Conservation (phyloP, 2,329 filamentous ascomycete genomes). For the Tricladium varicosporioides region DNA sequence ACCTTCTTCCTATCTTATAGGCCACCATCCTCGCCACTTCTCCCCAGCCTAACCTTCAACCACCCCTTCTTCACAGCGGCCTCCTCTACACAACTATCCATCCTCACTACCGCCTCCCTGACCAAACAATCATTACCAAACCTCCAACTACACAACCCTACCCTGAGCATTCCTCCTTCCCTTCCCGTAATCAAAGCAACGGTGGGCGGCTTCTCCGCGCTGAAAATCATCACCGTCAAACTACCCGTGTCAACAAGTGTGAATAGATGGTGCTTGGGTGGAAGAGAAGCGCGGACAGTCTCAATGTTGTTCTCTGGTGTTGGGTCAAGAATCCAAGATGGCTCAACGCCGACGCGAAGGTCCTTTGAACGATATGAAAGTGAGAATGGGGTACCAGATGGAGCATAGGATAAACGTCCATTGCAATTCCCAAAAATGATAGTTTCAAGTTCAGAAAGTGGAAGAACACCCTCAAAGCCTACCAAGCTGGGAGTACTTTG, state of each 20-base stretch:
- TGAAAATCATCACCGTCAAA: slow-evolving; percentile 33
- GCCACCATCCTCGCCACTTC: too few relatives aligned
- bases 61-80: slow-evolving; percentile 10
- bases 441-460: slow-evolving; percentile 4
- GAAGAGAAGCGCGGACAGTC: not conserved
- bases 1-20: too few relatives aligned
- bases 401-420: slow-evolving; percentile 16
- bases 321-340: slow-evolving; percentile 19
- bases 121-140: slow-evolving; percentile 11
- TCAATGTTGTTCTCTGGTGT: slow-evolving; percentile 3
- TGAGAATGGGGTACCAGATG: slow-evolving; percentile 8
- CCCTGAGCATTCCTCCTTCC: slow-evolving; percentile 36
- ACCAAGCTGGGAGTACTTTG: slow-evolving; percentile 9
- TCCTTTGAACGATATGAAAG: slow-evolving; percentile 2
- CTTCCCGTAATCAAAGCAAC: slow-evolving; percentile 34
- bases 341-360: slow-evolving; percentile 17
- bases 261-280: slow-evolving; percentile 21
- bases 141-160: slow-evolving; percentile 30
- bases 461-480: slow-evolving; percentile 21
- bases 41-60: slow-evolving; percentile 6
- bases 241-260: slow-evolving; percentile 33
- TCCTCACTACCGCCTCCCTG: slow-evolving; percentile 21
- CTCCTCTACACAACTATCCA: slow-evolving; percentile 10
- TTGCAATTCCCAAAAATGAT: slow-evolving; percentile 19
- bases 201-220: slow-evolving; percentile 33